phyloP scores from a whole-genome alignment of 352 stramenopile genomes.

The Phytophthora uliginosa region DNA sequence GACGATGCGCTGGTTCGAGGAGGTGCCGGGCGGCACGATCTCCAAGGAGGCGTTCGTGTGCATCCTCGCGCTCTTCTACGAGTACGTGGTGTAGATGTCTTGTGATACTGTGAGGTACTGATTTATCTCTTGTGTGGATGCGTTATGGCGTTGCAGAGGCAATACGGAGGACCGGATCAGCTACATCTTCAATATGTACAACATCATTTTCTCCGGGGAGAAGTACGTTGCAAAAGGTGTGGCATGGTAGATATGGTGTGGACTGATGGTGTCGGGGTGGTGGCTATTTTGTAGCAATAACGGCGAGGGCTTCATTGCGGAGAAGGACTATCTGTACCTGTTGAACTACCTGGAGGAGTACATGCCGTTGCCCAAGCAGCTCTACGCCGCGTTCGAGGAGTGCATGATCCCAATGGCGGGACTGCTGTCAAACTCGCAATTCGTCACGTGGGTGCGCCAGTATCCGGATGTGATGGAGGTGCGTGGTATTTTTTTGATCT shows the following conservation, averaged over 20 bases:
- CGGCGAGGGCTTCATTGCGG: conserved; percentile 67
- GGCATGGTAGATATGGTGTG: background rate
- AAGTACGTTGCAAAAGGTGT: conserved; percentile 49
- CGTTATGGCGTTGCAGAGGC: conserved; percentile 50
- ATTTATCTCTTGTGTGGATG: conserved; percentile 22
- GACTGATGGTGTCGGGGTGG: background rate
- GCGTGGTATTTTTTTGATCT: conserved; percentile 12
- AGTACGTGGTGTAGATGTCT: conserved; percentile 46
- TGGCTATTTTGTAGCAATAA: conserved; percentile 33
- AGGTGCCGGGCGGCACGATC: conserved; percentile 64
- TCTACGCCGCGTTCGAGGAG: conserved; percentile 83
- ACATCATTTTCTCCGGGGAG: conserved; percentile 75
- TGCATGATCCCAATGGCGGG: conserved; percentile 65
- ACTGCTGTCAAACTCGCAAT: conserved; percentile 68
- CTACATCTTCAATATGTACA: conserved; percentile 91
- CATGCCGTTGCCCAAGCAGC: conserved; percentile 76
- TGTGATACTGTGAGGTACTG: conserved; percentile 1
- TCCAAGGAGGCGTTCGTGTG: conserved; percentile 83
- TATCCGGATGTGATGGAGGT: conserved; percentile 78
- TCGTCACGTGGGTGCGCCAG: conserved; percentile 81
- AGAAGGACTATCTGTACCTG: conserved; percentile 79
- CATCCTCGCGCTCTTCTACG: conserved; percentile 76
- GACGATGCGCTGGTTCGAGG: conserved; percentile 73
- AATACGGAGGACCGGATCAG: conserved; percentile 91
- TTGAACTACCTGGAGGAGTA: conserved; percentile 75